A percentile compares a stretch with the other conserved stretches of the same genome.
These are phyloP conservation scores for Cercospora zeina DNA, from an alignment of 2,329 filamentous ascomycete species.

Conservation along the genomic window DNA sequence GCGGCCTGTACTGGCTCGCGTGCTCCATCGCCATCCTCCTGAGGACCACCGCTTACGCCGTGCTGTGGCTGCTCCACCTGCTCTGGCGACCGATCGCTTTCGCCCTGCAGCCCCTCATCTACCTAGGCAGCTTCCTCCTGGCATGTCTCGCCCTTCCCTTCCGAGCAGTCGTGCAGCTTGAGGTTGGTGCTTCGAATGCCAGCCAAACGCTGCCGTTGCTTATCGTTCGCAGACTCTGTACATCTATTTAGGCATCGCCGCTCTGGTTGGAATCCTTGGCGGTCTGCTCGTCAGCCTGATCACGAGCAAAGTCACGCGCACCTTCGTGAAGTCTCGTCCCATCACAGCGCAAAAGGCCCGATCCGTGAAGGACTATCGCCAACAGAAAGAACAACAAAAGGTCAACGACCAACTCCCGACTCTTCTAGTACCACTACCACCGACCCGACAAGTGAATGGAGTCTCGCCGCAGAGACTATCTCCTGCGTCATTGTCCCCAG, in stretches of 20 bases:
- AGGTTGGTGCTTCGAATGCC: constrained; percentile 47
- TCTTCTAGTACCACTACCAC: constrained; percentile 8
- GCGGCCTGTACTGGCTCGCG: constrained; percentile 16
- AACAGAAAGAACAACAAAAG: constrained; percentile 34
- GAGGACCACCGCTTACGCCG: constrained; percentile 42
- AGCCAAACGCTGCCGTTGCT: constrained; percentile 1
- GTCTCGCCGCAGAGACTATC: constrained; percentile 23
- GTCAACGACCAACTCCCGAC: constrained; percentile 18
- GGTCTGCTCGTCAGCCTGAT: constrained; percentile 61
- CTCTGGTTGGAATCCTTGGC: constrained; percentile 64
- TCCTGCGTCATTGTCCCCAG: constrained; percentile 23
- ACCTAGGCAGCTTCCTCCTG: constrained; percentile 48
- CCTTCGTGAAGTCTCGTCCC: constrained; percentile 31
- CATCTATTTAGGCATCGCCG: constrained; percentile 65
- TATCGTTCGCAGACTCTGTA: constrained; percentile 48
- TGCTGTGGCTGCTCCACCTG: constrained; percentile 48
- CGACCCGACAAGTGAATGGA: constrained; percentile 4
- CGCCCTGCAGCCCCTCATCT: constrained; percentile 53
- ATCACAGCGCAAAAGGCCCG: constrained; percentile 24
- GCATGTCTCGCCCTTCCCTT: constrained; percentile 52
- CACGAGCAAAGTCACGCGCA: constrained; percentile 47
- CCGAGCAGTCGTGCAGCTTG: constrained; percentile 54
- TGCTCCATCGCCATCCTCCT: constrained; percentile 45
- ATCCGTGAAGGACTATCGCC: constrained; percentile 39
- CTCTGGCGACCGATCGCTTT: constrained; percentile 52